Base-by-base conservation (phyloP, 768 basidiomycete genomes). In the Hericium rajendrae region DNA sequence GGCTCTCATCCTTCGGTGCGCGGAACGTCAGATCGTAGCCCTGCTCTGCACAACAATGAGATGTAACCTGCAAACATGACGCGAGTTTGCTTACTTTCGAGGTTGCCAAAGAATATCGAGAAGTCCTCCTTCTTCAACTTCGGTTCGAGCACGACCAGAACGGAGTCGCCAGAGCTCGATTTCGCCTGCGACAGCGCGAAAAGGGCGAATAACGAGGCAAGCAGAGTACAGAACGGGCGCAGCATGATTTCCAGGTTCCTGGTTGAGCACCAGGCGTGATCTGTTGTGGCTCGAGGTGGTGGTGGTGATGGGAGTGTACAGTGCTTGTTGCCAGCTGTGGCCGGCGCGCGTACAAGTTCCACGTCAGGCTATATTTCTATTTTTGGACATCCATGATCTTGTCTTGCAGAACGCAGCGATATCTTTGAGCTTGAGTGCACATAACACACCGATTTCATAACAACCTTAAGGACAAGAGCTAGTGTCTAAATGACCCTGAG, bases 21-120 rank as follows among this genome's bases (percentile, higher is more conserved):
- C 94, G 86, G 76, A 94, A 93, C 0, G 88, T 93, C 49, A 97
- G 73, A 53, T 89, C 76, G 71, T 89, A 97, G 9, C 95, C 95
- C 59, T 83, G 76, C 51, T 82, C 91, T 94, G 65, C 15, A 59
- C 28, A 40, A 11, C 38, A 43, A 24, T 59, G 10, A 38, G 38
- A 57, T 16, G 37, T 32, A 32, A 12, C 52, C 15, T 20, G 32
- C 15, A 18, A 10, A 40, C 54, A 51, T 54, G 58, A 62, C 26
- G 6, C 50, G 43, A 4, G 12, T 52, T n/a, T 12, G 55, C 77
- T 51, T 55, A 94, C 94, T 81, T 75, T 81, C 77, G 51, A 98
- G 74, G 16, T 83, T 84, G 55, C 78, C 70, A 71, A 91, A 94
- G 79, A 97, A 95, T 65, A 85, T 72, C 10, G 87, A 86, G 69